Evolutionary conservation across 2,329 filamentous ascomycete species (phyloP), one percentile per base, ranked within the genome.

Genomic region (Talaromyces sp.): DNA sequence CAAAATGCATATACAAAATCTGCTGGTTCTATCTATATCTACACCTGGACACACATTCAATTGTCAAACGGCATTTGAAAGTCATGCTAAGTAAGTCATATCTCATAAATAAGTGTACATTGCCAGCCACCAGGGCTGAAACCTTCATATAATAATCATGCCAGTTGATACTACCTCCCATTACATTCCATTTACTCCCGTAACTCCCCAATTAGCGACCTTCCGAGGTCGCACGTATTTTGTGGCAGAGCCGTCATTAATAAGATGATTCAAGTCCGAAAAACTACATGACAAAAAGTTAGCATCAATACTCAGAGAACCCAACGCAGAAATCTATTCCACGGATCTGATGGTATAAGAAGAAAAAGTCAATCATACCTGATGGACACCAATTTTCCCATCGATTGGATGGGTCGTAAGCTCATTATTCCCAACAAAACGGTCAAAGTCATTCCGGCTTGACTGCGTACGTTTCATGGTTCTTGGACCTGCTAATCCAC

Each of bases 381-480:
- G 47, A 60, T 74, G 65, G 48, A 70, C 63, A 7, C 65, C 65
- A 41, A 70, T 59, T 44, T 64, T 57, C 1, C 29, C 35, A n/a
- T 17, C 17, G n/a, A 35, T 61, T 57, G 40, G 24, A 4, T 27
- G 24, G 4, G 4, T 65, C 64, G 20, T 67, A 53, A 66, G 63
- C 29, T 67, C 62, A 40, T 75, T 71, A 42, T 76, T 73, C 7
- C 59, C 64, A 17, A 67, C 69, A 45, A 71, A 72, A 39, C 62
- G 67, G 40, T 76, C 75, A 54, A 72, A 68, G 49, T 65, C 66
- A 55, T 70, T 71, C 47, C 67, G 64, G 43, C 69, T 73, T 49
- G 72, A 63, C 43, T 55, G 64, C n/a, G 63, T 62, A 60, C 77
- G 73, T 66, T 77, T 75, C 41, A 72, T 62, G 36, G 66, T 66